A percentile compares a stretch with the other conserved stretches of the same genome.
phyloP scores from a whole-genome alignment of 2,329 filamentous ascomycete genomes.

The Claviceps africana region DNA sequence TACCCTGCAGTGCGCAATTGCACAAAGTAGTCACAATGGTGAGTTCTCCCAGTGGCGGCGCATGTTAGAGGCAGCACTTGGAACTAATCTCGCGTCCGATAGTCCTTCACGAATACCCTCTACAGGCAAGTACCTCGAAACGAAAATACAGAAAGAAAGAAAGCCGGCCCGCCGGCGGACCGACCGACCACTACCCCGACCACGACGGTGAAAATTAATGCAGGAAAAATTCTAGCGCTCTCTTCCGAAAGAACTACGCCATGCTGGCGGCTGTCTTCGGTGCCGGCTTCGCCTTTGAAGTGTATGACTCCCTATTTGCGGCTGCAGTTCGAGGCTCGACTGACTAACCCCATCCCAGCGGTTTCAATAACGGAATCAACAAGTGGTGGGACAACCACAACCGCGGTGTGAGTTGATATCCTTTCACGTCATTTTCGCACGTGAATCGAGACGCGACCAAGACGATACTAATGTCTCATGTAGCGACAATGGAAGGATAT shows the following conservation, averaged over 20 bases:
- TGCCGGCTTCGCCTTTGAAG: slow-evolving; percentile 79
- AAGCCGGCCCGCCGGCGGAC: no score
- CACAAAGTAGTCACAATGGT: slow-evolving; percentile 23
- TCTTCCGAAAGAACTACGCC: slow-evolving; percentile 76
- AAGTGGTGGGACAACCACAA: slow-evolving; percentile 84
- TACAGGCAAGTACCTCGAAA: slow-evolving; percentile 24
- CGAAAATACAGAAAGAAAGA: slow-evolving; percentile 6
- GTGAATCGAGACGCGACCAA: neutral
- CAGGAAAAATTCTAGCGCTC: slow-evolving; percentile 38
- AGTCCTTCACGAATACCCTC: slow-evolving; percentile 22
- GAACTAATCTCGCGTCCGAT: slow-evolving; percentile 22
- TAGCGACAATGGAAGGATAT: slow-evolving; percentile 99
- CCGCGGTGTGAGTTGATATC: slow-evolving; percentile 58
- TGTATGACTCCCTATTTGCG: slow-evolving; percentile 47
- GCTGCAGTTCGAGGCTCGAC: slow-evolving; percentile 9
- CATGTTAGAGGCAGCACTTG: slow-evolving; percentile 2
- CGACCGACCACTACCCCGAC: neutral
- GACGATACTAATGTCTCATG: slow-evolving; percentile 14
- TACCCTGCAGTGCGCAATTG: slow-evolving; percentile 17
- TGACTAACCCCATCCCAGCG: slow-evolving; percentile 39
- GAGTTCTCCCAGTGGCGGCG: slow-evolving; percentile 8
- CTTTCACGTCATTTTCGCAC: neutral
- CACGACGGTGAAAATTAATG: slow-evolving; percentile 13
- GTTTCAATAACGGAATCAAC: slow-evolving; percentile 71
- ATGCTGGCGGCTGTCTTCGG: slow-evolving; percentile 81